Evolutionary conservation across 1,284 basidiomycete genomes (phyloP), one percentile per base, ranked within the genome.

Genomic region (Pseudozyma sp.): DNA sequence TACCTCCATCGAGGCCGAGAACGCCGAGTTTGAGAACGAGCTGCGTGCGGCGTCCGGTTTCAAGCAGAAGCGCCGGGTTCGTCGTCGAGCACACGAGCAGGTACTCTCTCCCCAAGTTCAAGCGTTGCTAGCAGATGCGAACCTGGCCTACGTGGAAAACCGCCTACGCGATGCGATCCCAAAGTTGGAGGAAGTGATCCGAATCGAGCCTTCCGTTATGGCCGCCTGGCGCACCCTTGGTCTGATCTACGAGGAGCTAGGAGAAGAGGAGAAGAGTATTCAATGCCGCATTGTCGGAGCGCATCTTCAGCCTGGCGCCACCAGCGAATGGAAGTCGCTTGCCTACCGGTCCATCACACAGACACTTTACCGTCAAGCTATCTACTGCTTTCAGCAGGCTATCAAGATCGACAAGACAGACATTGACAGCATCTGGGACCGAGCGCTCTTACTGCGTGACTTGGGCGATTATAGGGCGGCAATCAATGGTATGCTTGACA

Each of bases 321-420:
- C 90, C 0, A 92, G 93, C n/a, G 91, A 92, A 57, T 98, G 96
- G 96, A 91, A 91, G 57, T 88, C 90, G 8, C 86, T 97, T 1
- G 95, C 76, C 9, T 70, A 69, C 25, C 61, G 65, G 5, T 59
- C 54, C 75, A 92, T 92, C 72, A 89, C 90, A 8, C 85, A 90
- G 34, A 92, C 91, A 3, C 90, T 90, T 65, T 88, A 89, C 48
- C 91, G 94, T 59, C 94, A 98, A 85, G 93, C 94, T 0, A 86
- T 97, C 34, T 97, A 98, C 84, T 98, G 96, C 83, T 92, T 93
- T 79, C 88, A 91, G 0, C 95, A 97, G 82, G 90, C 93, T 0
- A 90, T 92, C 80, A 91, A 89, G 70, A 87, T 92, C 31, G 92
- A 95, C 80, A 91, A 92, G 6, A 88, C 88, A 5, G 95, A 97